phyloP scores from a whole-genome alignment of 257 asterid genomes.

The Solanum sparsipilum region DNA sequence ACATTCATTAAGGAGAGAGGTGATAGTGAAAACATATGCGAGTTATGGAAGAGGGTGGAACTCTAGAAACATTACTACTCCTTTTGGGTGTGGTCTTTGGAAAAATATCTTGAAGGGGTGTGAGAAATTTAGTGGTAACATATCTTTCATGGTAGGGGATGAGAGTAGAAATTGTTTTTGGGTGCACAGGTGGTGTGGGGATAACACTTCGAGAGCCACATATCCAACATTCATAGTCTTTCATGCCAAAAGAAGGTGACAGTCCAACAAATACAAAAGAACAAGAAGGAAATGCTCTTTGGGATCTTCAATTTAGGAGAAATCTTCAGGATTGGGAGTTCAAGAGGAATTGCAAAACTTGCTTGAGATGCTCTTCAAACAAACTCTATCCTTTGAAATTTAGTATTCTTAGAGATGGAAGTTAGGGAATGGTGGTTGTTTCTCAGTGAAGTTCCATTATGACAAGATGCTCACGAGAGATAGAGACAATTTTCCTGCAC shows the following conservation, averaged over 20 bases:
- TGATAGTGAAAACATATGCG: not conserved
- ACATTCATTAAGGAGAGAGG: not conserved
- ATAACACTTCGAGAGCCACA: not conserved
- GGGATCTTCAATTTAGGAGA: not conserved
- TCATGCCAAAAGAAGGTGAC: not conserved
- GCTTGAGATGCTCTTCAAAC: not conserved
- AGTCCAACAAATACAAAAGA: not conserved
- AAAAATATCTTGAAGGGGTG: not conserved
- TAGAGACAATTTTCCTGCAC: not conserved
- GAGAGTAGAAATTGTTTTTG: not conserved
- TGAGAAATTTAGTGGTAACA: not conserved
- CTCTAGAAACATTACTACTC: not conserved
- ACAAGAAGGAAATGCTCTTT: not conserved
- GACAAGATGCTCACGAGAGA: not conserved
- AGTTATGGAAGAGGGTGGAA: not conserved
- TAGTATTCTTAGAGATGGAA: not conserved
- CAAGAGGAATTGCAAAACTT: not conserved
- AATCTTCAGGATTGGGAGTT: not conserved
- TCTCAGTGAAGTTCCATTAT: not conserved
- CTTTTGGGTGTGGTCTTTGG: not conserved
- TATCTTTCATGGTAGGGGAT: not conserved
- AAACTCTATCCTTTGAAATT: not conserved
- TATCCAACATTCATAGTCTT: not conserved
- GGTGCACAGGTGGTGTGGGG: not conserved
- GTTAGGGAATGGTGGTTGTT: not conserved